phyloP scores from a whole-genome alignment of 148 eudicot genomes.

The Camellia granthamiana region DNA sequence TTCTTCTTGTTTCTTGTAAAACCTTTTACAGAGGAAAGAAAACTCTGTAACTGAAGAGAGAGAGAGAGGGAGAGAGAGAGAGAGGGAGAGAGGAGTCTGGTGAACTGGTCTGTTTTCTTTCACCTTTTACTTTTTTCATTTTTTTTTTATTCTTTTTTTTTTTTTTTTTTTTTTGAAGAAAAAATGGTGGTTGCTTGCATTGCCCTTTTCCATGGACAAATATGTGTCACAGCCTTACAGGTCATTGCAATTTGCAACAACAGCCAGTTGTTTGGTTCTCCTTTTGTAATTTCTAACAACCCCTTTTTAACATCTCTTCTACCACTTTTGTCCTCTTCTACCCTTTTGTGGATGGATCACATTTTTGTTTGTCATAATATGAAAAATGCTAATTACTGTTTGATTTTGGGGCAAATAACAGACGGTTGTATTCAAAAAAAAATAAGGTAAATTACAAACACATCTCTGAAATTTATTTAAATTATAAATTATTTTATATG shows the following conservation, averaged over 20 bases:
- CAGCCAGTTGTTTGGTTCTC: slow-evolving; percentile 12
- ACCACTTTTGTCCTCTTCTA: neutral
- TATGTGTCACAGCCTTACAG: neutral
- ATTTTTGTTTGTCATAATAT: neutral
- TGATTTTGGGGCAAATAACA: neutral
- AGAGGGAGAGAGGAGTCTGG: neutral
- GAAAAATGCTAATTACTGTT: neutral
- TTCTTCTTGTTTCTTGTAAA: neutral
- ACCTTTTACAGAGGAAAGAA: neutral
- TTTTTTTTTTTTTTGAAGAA: neutral
- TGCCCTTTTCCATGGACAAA: neutral
- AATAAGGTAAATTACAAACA: no score
- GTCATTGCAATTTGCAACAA: neutral
- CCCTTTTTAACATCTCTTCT: neutral
- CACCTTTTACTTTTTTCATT: slow-evolving; percentile 8
- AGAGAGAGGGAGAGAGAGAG: no score
- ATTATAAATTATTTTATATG: no score
- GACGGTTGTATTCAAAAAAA: no score
- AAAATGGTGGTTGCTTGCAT: neutral
- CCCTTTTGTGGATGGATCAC: neutral
- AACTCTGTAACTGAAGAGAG: neutral
- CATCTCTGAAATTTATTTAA: no score
- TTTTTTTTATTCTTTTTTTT: neutral
- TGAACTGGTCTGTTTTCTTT: neutral
- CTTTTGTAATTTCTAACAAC: slow-evolving; percentile 12